These are phyloP conservation scores for Aspergillus coremiiformis DNA, from an alignment of 495 filamentous ascomycete genomes.

Conservation along the genomic window DNA sequence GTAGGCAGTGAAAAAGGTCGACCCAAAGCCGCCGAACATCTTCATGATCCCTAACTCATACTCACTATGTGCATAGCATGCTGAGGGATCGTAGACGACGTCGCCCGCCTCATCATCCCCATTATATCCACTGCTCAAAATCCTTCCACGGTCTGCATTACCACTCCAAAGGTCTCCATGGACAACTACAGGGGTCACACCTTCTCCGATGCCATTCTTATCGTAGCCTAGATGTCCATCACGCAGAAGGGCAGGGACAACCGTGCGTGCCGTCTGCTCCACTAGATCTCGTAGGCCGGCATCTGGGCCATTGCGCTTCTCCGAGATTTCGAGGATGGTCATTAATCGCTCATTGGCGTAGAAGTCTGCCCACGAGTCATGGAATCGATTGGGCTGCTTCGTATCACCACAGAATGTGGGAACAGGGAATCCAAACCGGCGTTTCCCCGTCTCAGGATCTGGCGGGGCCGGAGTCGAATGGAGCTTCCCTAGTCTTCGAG, in stretches of 20 bases:
- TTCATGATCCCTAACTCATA: constrained; percentile 90
- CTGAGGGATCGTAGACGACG: constrained; percentile 75
- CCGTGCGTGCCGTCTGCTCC: constrained; percentile 48
- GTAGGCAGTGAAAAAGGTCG: constrained; percentile 67
- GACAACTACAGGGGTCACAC: constrained; percentile 64
- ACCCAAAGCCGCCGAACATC: constrained; percentile 89
- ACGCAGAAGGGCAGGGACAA: constrained; percentile 67
- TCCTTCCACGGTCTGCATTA: constrained; percentile 62
- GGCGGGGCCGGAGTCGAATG: constrained; percentile 69
- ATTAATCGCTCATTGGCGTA: constrained; percentile 67
- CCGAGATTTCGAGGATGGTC: constrained; percentile 50
- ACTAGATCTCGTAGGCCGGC: constrained; percentile 51
- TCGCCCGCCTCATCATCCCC: constrained; percentile 53
- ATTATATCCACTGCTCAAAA: constrained; percentile 38
- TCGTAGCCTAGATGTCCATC: constrained; percentile 56
- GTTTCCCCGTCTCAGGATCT: constrained; percentile 42
- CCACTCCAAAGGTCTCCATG: constrained; percentile 92
- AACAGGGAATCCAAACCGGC: constrained; percentile 73
- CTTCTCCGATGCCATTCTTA: constrained; percentile 33
- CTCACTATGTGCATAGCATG: constrained; percentile 78
- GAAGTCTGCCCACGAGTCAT: constrained; percentile 70
- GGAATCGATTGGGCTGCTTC: constrained; percentile 65
- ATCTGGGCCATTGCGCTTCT: constrained; percentile 58
- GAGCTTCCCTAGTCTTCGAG: constrained; percentile 67
- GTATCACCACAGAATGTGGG: constrained; percentile 83